phyloP scores from a whole-genome alignment of 768 basidiomycete species.

The Lepiota venenata region DNA sequence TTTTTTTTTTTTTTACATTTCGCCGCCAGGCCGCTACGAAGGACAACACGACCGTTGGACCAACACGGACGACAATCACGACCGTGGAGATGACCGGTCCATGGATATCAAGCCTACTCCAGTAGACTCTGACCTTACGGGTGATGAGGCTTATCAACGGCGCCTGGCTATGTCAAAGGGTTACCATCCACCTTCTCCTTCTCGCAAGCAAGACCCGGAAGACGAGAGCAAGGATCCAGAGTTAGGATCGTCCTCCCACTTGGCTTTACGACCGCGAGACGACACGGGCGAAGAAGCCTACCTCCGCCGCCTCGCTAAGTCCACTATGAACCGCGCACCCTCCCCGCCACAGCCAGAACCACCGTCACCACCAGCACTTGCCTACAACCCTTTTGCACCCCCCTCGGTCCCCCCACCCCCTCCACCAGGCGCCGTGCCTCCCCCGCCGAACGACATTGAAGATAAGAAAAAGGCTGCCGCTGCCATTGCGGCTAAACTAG shows the following conservation, averaged over 20 bases:
- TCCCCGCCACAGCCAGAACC: slow-evolving; percentile 24
- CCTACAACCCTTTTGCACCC: slow-evolving; percentile 71
- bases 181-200: slow-evolving; percentile 20
- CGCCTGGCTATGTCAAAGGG: slow-evolving; percentile 65
- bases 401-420: slow-evolving; percentile 58
- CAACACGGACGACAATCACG: slow-evolving; percentile 37
- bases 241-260: slow-evolving; percentile 7
- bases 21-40: slow-evolving; percentile 43
- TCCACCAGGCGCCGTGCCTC: slow-evolving; percentile 9
- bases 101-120: slow-evolving; percentile 23
- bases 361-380: slow-evolving; percentile 50
- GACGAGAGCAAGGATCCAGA: slow-evolving; percentile 16
- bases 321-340: slow-evolving; percentile 30
- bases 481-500: slow-evolving; percentile 74
- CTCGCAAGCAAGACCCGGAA: slow-evolving; percentile 14
- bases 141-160: slow-evolving; percentile 79
- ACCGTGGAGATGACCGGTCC: slow-evolving; percentile 20
- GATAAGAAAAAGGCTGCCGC: slow-evolving; percentile 76
- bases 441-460: slow-evolving; percentile 43
- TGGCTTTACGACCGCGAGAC: slow-evolving; percentile 15
- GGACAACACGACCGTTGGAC: slow-evolving; percentile 52
- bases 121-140: slow-evolving; percentile 48
- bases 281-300: slow-evolving; percentile 71
- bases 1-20: too few species aligned
- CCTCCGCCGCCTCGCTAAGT: slow-evolving; percentile 58